Base-by-base conservation (phyloP, 805 yeast species). In the Komagataella populi region DNA sequence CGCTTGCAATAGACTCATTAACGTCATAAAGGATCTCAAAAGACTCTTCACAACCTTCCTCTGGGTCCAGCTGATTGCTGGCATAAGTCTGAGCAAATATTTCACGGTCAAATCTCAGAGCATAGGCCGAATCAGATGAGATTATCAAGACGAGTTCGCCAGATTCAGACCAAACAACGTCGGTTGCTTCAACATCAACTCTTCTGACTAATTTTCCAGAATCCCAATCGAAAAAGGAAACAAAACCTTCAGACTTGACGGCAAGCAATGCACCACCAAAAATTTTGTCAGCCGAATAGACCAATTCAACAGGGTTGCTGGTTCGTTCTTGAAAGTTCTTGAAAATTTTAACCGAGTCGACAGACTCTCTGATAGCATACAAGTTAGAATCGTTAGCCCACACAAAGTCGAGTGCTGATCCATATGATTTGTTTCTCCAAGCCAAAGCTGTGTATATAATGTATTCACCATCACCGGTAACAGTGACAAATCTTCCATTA, bases 391-490 rank as follows among this genome's bases (percentile, higher is more conserved):
- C 97, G 50, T 84, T 81, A 55, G 95, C 89, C 99, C 99, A 93
- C 46, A 81, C 95, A 65, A 95, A 88, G 62, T 89, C 97, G 51
- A 81, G 70, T 18, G 96, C 96, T 52, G 79, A 76, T 55, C 98
- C 98, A 67, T 86, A 93, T 49, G 89, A 76, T 70, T 89, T 93
- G 62, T 91, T 89, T 72, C 99, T 81, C 99, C 99, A 93, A 1
- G 98, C 98, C 60, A 93, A 77, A 1, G 99, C 91, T 2, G 98
- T 90, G 70, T 91, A 93, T 51, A 93, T 84, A 59, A 91, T 87
- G 66, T 88, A 91, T 69, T 93, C 99, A 54, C 96, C 97, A 69
- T 93, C 99, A 63, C 99, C 99, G 48, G 91, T 84, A 49, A 93
- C 96, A 23, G 98, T 85, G 45, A 90, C 97, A 65, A 86, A 93